Conservation (phyloP, 805 yeast genomes). For the Nakazawaea sp. region DNA sequence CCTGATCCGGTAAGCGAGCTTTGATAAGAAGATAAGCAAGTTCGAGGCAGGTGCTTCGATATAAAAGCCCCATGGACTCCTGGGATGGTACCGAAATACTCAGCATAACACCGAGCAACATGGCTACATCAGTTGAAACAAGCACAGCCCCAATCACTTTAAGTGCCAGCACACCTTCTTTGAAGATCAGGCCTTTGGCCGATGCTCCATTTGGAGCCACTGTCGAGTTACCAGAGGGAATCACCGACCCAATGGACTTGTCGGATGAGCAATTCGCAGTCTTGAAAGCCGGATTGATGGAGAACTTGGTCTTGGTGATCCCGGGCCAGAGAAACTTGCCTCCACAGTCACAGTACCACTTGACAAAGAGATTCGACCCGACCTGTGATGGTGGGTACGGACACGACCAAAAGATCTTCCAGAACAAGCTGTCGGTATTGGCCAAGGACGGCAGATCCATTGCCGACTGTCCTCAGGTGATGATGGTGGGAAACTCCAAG, state of each 20-base stretch:
- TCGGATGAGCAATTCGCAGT: constrained; percentile 56
- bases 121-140: neutral
- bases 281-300: constrained; percentile 59
- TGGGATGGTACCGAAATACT: too few relatives aligned
- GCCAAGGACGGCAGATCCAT: constrained; percentile 77
- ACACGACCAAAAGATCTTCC: constrained; percentile 69
- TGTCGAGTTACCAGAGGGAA: constrained; percentile 56
- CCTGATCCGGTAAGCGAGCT: too few relatives aligned
- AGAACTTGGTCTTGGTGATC: constrained; percentile 65
- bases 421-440: constrained; percentile 59
- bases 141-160: neutral
- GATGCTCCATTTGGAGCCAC: constrained; percentile 63
- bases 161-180: constrained; percentile 12
- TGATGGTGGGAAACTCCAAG: constrained; percentile 78
- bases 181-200: constrained; percentile 38
- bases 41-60: too few relatives aligned
- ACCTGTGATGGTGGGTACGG: constrained; percentile 67
- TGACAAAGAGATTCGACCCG: constrained; percentile 78
- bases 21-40: too few relatives aligned
- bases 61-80: too few relatives aligned
- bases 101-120: neutral
- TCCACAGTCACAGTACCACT: constrained; percentile 69
- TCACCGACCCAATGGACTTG: constrained; percentile 68
- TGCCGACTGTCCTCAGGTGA: constrained; percentile 83
- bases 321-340: constrained; percentile 63